Percentiles rank a stretch among this genome's conserved stretches.
Conservation (phyloP, 495 filamentous ascomycete genomes). For the Aspergillus saccharolyticus region DNA sequence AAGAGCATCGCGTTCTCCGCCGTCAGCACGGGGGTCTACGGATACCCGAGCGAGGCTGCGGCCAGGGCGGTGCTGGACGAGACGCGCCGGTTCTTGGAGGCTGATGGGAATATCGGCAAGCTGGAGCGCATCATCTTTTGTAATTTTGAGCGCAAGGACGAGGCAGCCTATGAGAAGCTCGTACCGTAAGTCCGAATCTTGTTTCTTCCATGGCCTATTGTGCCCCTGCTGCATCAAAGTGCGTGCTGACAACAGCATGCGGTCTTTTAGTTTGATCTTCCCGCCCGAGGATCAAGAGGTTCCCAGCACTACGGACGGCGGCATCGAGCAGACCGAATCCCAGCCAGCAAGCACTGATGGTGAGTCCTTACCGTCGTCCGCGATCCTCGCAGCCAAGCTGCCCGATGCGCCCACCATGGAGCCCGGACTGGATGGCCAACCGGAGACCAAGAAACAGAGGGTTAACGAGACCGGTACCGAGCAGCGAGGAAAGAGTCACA, state of each 20-base stretch:
- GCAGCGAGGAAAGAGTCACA: conserved; percentile 4
- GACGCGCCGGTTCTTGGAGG: conserved; percentile 65
- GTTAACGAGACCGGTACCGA: conserved; percentile 5
- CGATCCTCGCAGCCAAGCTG: conserved; percentile 23
- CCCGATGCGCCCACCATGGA: conserved; percentile 27
- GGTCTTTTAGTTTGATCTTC: conserved; percentile 25
- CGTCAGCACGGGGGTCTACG: conserved; percentile 85
- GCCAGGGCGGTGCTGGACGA: conserved; percentile 62
- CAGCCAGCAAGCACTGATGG: conserved; percentile 8
- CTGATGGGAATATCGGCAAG: conserved; percentile 43
- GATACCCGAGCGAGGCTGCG: conserved; percentile 72
- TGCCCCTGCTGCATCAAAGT: too few species aligned
- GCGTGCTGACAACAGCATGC: background rate
- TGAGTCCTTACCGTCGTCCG: conserved; percentile 21
- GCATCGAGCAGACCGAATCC: conserved; percentile 1
- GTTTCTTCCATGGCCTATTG: too few species aligned
- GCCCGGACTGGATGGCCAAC: conserved; percentile 23
- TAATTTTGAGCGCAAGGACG: conserved; percentile 74
- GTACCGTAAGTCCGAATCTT: conserved; percentile 60
- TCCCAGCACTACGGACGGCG: conserved; percentile 1
- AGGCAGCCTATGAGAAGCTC: conserved; percentile 58
- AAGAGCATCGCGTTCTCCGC: conserved; percentile 75
- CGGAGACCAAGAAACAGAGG: conserved; percentile 30
- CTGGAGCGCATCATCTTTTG: conserved; percentile 77
- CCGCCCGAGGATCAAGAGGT: conserved; percentile 27